These are phyloP conservation scores for Azolla pinnata DNA, from an alignment of 75 land plant species.

Conservation along the genomic window DNA sequence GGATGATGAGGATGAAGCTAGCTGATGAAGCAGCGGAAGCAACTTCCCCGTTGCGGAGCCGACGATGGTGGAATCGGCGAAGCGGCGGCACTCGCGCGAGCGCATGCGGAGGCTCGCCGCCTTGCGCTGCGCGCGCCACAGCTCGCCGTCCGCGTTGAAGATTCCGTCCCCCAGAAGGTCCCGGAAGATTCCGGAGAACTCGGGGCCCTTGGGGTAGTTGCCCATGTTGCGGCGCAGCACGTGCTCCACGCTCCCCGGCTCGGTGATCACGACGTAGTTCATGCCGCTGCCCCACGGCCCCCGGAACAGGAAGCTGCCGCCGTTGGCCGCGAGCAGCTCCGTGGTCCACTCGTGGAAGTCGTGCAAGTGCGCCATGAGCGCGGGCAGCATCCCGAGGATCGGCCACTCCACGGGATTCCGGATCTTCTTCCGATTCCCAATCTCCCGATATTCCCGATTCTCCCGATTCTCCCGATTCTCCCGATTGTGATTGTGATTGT, in stretches of 20 bases:
- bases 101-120: slow-evolving; percentile 33
- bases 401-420: too few relatives aligned
- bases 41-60: slow-evolving; percentile 40
- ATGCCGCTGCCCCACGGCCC: slow-evolving; percentile 5
- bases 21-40: slow-evolving; percentile 31
- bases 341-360: slow-evolving; percentile 12
- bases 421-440: too few relatives aligned
- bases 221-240: slow-evolving; percentile 44
- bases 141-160: slow-evolving; percentile 45
- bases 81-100: slow-evolving; percentile 31
- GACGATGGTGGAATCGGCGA: slow-evolving; percentile 27
- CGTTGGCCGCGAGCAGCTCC: not conserved
- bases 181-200: slow-evolving; percentile 37
- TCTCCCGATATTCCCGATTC: too few relatives aligned
- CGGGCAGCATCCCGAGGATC: slow-evolving; percentile 26
- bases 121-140: slow-evolving; percentile 26
- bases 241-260: slow-evolving; percentile 50
- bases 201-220: slow-evolving; percentile 51
- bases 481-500: too few relatives aligned
- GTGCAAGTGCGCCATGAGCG: slow-evolving; percentile 26
- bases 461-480: too few relatives aligned
- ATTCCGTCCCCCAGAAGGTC: slow-evolving; percentile 55
- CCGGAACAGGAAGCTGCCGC: slow-evolving; percentile 9
- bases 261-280: slow-evolving; percentile 27
- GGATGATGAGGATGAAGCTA: too few relatives aligned